Evolutionary conservation across 768 basidiomycete genomes (phyloP).

Genomic region (Podaxis pistillaris): DNA sequence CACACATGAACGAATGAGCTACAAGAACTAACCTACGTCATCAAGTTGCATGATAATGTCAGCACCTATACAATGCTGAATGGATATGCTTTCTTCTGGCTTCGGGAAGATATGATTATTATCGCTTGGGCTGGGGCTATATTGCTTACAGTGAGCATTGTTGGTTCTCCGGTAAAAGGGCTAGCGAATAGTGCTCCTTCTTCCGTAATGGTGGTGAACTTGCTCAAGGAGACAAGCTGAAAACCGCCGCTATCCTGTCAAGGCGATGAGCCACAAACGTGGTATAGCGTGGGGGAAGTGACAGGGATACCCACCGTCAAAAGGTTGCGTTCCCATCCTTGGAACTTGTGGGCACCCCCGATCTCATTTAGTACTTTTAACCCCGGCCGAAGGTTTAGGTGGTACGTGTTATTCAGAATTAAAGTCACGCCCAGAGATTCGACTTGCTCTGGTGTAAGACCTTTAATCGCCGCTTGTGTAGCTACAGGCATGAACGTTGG

Average conservation of each 20-base stretch:
- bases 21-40: slow-evolving; percentile 68
- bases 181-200: slow-evolving; percentile 84
- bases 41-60: slow-evolving; percentile 97
- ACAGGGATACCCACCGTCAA: slow-evolving; percentile 57
- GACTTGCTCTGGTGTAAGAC: slow-evolving; percentile 81
- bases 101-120: slow-evolving; percentile 26
- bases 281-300: not conserved
- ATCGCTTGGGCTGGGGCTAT: not conserved
- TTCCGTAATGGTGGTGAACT: slow-evolving; percentile 84
- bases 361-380: slow-evolving; percentile 67
- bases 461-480: slow-evolving; percentile 91
- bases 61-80: slow-evolving; percentile 87
- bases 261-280: not conserved
- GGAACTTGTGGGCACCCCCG: slow-evolving; percentile 88
- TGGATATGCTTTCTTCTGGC: slow-evolving; percentile 90
- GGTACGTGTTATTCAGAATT: slow-evolving; percentile 89
- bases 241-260: slow-evolving; percentile 85
- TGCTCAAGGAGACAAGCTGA: slow-evolving; percentile 81
- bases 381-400: slow-evolving; percentile 84
- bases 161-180: slow-evolving; percentile 84
- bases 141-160: slow-evolving; percentile 78
- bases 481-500: slow-evolving; percentile 95
- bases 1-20: slow-evolving; percentile 1
- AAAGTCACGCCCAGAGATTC: slow-evolving; percentile 80
- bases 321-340: slow-evolving; percentile 84